Conservation (phyloP, 2,329 filamentous ascomycete genomes). For the Apiospora aurea region DNA sequence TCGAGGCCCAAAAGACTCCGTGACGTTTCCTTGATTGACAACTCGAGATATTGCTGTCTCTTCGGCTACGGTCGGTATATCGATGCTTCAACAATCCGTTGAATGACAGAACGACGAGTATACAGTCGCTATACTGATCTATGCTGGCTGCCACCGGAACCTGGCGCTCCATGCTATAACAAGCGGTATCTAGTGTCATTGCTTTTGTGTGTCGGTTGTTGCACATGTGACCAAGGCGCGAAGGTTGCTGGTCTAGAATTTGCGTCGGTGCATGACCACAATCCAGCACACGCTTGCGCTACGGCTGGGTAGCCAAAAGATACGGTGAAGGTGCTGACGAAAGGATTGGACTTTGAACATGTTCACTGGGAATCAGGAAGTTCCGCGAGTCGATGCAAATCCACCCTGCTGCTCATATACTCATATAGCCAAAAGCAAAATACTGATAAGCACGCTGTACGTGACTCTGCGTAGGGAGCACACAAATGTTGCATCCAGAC, state of each 20-base stretch:
- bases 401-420: background rate
- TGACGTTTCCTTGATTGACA: background rate
- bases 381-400: background rate
- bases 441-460: background rate
- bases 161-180: background rate
- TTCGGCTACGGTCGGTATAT: background rate
- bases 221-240: background rate
- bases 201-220: background rate
- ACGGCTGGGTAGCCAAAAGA: background rate
- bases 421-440: slow-evolving; percentile 12
- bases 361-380: background rate
- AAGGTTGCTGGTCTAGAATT: background rate
- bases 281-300: background rate
- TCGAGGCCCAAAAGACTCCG: too few species aligned
- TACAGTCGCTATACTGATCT: background rate
- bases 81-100: background rate
- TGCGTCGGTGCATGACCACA: background rate
- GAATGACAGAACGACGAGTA: background rate
- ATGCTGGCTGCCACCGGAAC: background rate
- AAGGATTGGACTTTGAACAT: background rate
- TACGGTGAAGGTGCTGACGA: background rate
- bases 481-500: background rate
- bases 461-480: background rate
- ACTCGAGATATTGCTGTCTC: background rate
- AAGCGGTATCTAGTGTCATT: background rate